phyloP scores from a whole-genome alignment of 805 yeast genomes.

The Brettanomyces anomalus region DNA sequence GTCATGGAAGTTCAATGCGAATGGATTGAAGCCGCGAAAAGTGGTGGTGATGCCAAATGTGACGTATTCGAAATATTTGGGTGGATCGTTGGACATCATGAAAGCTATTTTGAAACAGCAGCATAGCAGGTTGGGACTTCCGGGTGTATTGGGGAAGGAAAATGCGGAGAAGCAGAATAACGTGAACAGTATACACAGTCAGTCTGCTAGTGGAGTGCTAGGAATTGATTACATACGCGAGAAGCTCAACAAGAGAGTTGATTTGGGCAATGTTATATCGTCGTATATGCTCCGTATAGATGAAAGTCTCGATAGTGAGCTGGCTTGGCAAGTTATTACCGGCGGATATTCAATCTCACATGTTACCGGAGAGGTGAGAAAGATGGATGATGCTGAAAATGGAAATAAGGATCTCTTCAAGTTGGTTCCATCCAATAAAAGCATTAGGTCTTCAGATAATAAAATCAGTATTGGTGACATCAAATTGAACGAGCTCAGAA shows the following conservation, averaged over 20 bases:
- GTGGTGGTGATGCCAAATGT: conserved; percentile 38
- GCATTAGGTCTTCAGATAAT: conserved; percentile 1
- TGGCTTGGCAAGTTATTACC: conserved; percentile 78
- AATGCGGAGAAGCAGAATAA: not conserved
- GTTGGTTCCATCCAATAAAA: conserved; percentile 4
- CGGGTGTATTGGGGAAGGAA: not conserved
- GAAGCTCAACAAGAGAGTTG: conserved; percentile 30
- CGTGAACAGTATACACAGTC: conserved; percentile 8
- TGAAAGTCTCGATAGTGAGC: conserved; percentile 44
- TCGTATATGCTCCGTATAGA: conserved; percentile 60
- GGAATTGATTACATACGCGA: conserved; percentile 23
- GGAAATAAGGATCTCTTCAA: conserved; percentile 3
- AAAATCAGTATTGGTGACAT: conserved; percentile 74
- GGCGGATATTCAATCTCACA: conserved; percentile 80
- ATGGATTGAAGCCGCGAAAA: conserved; percentile 70
- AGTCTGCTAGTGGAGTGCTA: conserved; percentile 9
- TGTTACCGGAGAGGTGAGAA: conserved; percentile 54
- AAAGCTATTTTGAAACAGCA: conserved; percentile 14
- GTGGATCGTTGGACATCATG: conserved; percentile 15
- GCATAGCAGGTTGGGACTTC: conserved; percentile 7
- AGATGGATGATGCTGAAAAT: conserved; percentile 9
- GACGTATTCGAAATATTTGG: conserved; percentile 13
- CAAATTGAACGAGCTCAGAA: conserved; percentile 69
- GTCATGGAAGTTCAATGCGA: conserved; percentile 69
- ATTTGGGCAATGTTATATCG: conserved; percentile 44